Percentiles rank a stretch among this genome's conserved stretches.
Evolutionary conservation across 345 rosid genomes (phyloP).

Genomic region (Eucalyptus coolabah): DNA sequence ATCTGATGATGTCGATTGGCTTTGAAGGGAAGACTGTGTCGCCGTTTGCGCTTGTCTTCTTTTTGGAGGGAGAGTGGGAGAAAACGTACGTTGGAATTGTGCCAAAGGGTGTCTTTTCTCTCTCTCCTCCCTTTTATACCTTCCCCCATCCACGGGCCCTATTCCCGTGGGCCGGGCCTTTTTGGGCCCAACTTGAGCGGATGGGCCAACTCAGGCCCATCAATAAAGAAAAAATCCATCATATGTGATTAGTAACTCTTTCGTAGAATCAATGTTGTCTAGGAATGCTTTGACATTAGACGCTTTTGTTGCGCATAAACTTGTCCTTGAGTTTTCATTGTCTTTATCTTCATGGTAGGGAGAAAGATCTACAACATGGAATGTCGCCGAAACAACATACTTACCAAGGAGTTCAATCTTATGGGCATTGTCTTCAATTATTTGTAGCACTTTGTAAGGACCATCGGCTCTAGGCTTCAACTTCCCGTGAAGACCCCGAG

Average conservation of each 20-base stretch:
- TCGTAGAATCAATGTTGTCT: neutral
- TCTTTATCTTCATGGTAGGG: neutral
- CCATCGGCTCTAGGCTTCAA: neutral
- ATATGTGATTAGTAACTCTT: neutral
- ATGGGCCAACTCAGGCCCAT: too few species aligned
- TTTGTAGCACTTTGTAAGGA: neutral
- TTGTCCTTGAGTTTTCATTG: neutral
- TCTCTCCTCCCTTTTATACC: too few species aligned
- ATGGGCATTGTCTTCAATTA: neutral
- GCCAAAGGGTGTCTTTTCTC: too few species aligned
- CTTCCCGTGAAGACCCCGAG: rapidly evolving
- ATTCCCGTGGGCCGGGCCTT: too few species aligned
- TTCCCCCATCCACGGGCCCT: too few species aligned
- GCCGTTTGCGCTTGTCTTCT: too few species aligned
- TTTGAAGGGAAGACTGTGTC: too few species aligned
- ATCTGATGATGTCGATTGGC: too few species aligned
- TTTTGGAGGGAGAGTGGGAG: too few species aligned
- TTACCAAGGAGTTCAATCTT: neutral
- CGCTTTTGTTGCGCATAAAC: neutral
- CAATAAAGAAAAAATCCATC: too few species aligned
- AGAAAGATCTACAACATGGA: neutral
- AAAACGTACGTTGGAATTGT: too few species aligned
- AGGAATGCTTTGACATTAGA: neutral
- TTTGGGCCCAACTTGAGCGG: too few species aligned
- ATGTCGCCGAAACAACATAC: rapidly evolving